These are phyloP conservation scores for Xylaria sp. DNA, from an alignment of 2,329 filamentous ascomycete genomes.

Conservation along the genomic window DNA sequence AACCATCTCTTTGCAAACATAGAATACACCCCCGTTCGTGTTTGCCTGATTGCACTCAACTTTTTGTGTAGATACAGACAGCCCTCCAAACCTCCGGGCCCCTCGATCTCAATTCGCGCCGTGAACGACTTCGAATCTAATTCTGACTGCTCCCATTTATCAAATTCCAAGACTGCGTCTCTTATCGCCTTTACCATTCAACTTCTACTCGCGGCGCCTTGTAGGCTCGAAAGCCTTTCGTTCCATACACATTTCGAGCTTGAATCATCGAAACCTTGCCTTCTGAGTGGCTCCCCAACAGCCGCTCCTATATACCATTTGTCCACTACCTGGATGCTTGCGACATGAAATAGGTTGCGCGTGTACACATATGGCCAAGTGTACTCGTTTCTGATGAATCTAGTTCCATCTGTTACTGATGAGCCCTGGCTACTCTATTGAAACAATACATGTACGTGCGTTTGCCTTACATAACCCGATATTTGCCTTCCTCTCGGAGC, in stretches of 20 bases:
- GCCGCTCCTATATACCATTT: conserved; percentile 20
- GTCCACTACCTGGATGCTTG: conserved; percentile 8
- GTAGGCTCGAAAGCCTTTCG: neutral
- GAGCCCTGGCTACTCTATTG: neutral
- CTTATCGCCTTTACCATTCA: conserved; percentile 1
- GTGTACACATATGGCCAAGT: neutral
- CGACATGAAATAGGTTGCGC: conserved; percentile 19
- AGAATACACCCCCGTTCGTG: conserved; percentile 19
- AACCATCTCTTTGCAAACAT: conserved; percentile 11
- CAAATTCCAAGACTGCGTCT: neutral
- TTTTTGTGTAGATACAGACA: conserved; percentile 1
- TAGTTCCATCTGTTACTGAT: conserved; percentile 3
- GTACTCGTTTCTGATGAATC: conserved; percentile 4
- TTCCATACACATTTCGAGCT: neutral
- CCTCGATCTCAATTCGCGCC: conserved; percentile 19
- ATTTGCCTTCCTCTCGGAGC: neutral
- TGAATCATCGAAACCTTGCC: neutral
- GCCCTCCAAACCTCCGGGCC: neutral
- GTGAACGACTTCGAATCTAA: conserved; percentile 13
- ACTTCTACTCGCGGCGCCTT: conserved; percentile 3
- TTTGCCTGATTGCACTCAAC: conserved; percentile 19
- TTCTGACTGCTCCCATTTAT: conserved; percentile 6
- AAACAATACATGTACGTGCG: conserved; percentile 21
- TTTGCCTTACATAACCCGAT: conserved; percentile 8
- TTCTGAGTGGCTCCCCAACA: neutral